Evolutionary conservation across 2,329 filamentous ascomycete genomes (phyloP), one percentile per base, ranked within the genome.

Genomic region (Fusarium tanahbumbuense): DNA sequence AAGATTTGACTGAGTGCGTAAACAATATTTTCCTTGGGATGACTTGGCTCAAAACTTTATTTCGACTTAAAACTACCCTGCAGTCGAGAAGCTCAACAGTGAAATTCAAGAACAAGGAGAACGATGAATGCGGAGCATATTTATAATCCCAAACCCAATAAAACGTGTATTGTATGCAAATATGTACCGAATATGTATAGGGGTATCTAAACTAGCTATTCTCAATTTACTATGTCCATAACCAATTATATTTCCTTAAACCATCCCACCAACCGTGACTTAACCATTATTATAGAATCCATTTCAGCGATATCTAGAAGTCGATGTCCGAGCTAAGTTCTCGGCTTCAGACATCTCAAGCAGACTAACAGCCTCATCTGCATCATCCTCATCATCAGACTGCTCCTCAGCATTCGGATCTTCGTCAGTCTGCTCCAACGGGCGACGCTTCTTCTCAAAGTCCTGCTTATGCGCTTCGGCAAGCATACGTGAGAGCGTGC

Each of bases 391-490:
- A 22, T 80, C 80, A 2, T 77, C 78, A 9, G 75, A 76, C n/a
- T 77, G 76, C 18, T 73, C 76, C 16, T 76, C 74, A 4, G 63
- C 67, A 13, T 73, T 66, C 1, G 68, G 74, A 2, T 70, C 71
- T 18, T 74, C 76, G 0, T 69, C 73, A 0, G 60, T 73, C 30
- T 76, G 70, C 23, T 76, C 76, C n/a, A 64, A 55, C 0, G 72
- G 80, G 72, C 78, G 81, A 67, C 88, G 86, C 78, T 89, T 92
- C 82, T 96, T 92, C 81, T 97, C 92, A 78, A 98, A 98, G 81
- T 98, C 95, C 78, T 97, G 92, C 65, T 88, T 91, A 78, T 98
- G 96, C 8, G 95, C 95, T 66, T 91, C 87, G 6, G 93, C 92
- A 71, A 98, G 85, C n/a, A 94, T 89, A 16, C 86, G 88, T 8